Evolutionary conservation across 169 alveolate genomes (phyloP).

Genomic region (Neospora caninum): DNA sequence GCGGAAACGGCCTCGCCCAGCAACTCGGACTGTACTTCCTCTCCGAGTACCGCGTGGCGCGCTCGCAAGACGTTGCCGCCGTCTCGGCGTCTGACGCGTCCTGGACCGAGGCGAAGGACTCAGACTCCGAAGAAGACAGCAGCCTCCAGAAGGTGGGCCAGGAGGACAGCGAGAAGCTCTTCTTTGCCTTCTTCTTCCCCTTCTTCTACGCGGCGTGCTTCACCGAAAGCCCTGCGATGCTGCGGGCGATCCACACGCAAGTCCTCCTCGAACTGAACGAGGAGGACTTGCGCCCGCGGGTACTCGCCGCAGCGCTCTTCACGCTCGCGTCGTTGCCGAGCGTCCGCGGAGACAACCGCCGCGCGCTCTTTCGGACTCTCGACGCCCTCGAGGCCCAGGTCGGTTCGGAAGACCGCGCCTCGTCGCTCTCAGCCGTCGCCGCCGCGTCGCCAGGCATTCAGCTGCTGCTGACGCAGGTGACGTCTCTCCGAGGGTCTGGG

Average conservation of each 20-base stretch:
- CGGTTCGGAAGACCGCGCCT: not conserved
- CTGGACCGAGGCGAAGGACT: no score
- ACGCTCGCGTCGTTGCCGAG: not conserved
- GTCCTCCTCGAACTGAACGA: not conserved
- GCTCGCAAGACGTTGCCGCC: not conserved
- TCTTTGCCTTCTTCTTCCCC: not conserved
- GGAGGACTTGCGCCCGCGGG: not conserved
- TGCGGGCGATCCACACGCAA: not conserved
- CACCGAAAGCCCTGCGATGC: not conserved
- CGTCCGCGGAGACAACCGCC: constrained; percentile 5
- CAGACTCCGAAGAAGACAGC: no score
- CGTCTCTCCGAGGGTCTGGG: not conserved
- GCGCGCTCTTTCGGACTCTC: not conserved
- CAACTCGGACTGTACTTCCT: constrained; percentile 9
- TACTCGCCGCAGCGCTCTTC: not conserved
- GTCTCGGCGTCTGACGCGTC: not conserved
- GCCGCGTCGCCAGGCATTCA: not conserved
- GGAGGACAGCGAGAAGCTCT: not conserved
- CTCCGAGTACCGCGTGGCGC: not conserved
- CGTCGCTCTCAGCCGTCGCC: not conserved
- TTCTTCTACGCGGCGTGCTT: constrained; percentile 39
- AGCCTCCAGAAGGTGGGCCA: no score
- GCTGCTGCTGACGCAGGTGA: not conserved
- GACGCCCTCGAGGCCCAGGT: not conserved
- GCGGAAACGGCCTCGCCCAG: not conserved